Base-by-base conservation (phyloP, 202 grass and related monocot genomes). In the Setaria italica region DNA sequence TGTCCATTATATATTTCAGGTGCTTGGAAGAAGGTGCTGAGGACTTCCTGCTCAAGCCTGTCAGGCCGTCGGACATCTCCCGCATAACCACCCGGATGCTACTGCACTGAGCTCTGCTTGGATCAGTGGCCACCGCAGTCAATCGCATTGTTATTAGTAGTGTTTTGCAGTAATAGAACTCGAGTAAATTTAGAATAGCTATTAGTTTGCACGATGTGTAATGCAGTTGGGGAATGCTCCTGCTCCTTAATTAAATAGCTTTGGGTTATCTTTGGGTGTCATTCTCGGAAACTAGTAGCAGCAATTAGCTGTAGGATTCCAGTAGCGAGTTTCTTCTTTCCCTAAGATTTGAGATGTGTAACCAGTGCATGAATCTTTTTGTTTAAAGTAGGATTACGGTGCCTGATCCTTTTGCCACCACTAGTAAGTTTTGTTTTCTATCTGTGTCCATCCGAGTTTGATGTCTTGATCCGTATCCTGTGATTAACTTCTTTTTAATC, bases 41-140 rank as follows among this genome's bases (percentile, higher is more conserved):
- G 70, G 91, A 90, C 10, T 93, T 93, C 50, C 11, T 88, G 80
- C 88, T 93, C 10, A 93, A 93, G 83, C 91, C 91, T 7, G 86
- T 90, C 15, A 68, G 86, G 46, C 83, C 91, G 21, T 53, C 88
- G 1, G 91, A 93, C 42, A 78, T 93, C 34, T 93, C 88, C 4
- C 82, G 88, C 4, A 74, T 93, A 13, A 74, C 85, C 32, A 88
- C 37, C 20, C 74, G 82, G 74, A 87, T 87, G 51, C 80, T 41
- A 41, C 39, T 93, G 37, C 67, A 85, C n/a, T 89, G 76, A 78
- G 43, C 58, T n/a, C 17, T 67, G 15, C 25, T 67, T 1, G 9
- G 12, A 69, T 19, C 2, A 56, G 4, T 54, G 30, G 11, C 7
- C 13, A 15, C 39, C 8, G 2, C 12, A 21, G 47, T 4, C 3